Percentiles rank a stretch among this genome's conserved stretches.
Conservation (phyloP, 2,329 filamentous ascomycete genomes). For the Colletotrichum sp. region DNA sequence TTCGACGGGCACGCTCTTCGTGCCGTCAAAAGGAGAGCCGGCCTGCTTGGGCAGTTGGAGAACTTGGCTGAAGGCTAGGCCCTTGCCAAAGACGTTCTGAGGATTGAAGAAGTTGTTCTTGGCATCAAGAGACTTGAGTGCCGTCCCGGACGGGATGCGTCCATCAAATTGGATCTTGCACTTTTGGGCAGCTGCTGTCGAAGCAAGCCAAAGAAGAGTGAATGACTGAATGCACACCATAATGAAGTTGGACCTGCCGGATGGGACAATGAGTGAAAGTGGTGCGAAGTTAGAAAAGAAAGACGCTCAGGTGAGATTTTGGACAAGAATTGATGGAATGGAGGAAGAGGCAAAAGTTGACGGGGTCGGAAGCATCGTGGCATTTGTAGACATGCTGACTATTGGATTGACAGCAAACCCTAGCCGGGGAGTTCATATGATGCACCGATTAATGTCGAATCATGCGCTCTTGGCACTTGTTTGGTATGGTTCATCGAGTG, state of each 20-base stretch:
- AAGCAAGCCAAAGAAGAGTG: conserved; percentile 1
- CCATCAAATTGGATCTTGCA: conserved; percentile 51
- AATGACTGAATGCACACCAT: conserved; percentile 4
- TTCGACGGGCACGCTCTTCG: conserved; percentile 49
- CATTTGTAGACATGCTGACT: background rate
- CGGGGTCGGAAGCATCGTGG: background rate
- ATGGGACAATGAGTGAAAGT: conserved; percentile 1
- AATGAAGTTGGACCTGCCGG: conserved; percentile 12
- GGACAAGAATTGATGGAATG: background rate
- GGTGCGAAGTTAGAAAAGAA: background rate
- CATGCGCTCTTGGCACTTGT: background rate
- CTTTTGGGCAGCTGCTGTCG: background rate
- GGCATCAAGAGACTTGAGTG: conserved; percentile 47
- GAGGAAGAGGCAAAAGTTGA: background rate
- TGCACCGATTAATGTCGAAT: background rate
- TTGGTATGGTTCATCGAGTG: background rate
- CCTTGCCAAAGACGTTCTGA: conserved; percentile 55
- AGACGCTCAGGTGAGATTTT: background rate
- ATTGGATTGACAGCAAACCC: background rate
- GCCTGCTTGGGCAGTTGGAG: conserved; percentile 49
- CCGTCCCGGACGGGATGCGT: conserved; percentile 43
- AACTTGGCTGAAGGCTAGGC: conserved; percentile 55
- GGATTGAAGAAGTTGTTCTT: conserved; percentile 51
- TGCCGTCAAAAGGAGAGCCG: conserved; percentile 44
- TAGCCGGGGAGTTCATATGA: background rate